A percentile compares a stretch with the other conserved stretches of the same genome.
These are phyloP conservation scores for Mortierella sp. DNA, from an alignment of 371 early-diverging fungal genomes.

Conservation along the genomic window DNA sequence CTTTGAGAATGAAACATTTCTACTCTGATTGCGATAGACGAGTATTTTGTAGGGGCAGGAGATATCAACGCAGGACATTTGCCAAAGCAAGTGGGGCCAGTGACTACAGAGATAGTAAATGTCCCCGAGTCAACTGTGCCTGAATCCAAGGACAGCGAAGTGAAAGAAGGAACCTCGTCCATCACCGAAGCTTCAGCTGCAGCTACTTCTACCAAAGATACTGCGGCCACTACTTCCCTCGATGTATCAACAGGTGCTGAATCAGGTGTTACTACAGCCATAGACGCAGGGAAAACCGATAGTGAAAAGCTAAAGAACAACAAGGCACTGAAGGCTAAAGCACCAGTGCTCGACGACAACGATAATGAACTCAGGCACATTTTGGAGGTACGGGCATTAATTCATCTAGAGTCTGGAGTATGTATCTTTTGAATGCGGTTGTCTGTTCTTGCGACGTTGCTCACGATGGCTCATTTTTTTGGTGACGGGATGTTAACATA, in stretches of 20 bases:
- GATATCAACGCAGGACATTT: conserved; percentile 89
- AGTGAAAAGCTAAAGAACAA: conserved; percentile 44
- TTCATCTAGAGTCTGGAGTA: too few relatives aligned
- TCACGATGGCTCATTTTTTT: too few relatives aligned
- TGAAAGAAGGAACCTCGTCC: not conserved
- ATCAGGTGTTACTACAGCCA: conserved; percentile 33
- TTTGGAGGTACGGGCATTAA: conserved; percentile 53
- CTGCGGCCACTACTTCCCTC: not conserved
- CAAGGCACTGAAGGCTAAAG: conserved; percentile 38
- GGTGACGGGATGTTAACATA: too few relatives aligned
- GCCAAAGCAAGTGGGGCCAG: conserved; percentile 53
- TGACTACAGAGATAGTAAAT: not conserved
- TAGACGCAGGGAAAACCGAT: conserved; percentile 31
- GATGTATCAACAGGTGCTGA: not conserved
- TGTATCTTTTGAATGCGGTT: too few relatives aligned
- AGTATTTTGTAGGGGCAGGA: conserved; percentile 93
- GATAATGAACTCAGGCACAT: conserved; percentile 66
- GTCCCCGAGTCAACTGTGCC: not conserved
- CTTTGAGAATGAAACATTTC: not conserved
- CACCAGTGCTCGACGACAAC: conserved; percentile 61
- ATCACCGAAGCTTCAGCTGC: conserved; percentile 1
- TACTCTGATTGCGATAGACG: conserved; percentile 62
- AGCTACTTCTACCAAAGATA: not conserved
- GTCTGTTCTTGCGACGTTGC: too few relatives aligned
- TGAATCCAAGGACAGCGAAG: not conserved